Evolutionary conservation across 2,329 filamentous ascomycete genomes (phyloP).

Genomic region (Colletotrichum eleusines): DNA sequence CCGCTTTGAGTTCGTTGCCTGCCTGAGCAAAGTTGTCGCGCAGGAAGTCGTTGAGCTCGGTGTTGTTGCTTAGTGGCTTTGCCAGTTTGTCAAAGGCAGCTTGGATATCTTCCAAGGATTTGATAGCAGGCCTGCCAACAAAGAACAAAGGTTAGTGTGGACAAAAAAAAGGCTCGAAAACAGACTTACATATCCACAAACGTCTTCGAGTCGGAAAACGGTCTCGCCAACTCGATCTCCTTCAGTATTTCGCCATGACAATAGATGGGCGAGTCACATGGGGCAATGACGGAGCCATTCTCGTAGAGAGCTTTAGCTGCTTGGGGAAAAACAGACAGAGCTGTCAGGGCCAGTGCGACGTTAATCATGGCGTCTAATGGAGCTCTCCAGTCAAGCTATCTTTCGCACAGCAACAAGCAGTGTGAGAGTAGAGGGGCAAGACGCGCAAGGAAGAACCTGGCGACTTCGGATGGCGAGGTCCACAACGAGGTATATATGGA

Average conservation of each 20-base stretch:
- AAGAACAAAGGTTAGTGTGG: constrained; percentile 34
- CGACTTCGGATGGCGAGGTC: constrained; percentile 23
- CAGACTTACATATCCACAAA: constrained; percentile 75
- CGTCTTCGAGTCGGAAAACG: constrained; percentile 77
- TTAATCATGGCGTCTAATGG: constrained; percentile 14
- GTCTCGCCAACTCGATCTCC: constrained; percentile 71
- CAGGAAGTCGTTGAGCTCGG: constrained; percentile 72
- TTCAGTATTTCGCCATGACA: constrained; percentile 74
- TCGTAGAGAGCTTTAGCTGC: constrained; percentile 63
- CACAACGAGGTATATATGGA: constrained; percentile 24
- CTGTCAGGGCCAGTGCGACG: constrained; percentile 16
- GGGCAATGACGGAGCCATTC: constrained; percentile 71
- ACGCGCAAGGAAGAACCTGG: background rate
- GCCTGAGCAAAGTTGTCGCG: constrained; percentile 72
- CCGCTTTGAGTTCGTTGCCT: constrained; percentile 70
- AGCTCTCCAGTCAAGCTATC: background rate
- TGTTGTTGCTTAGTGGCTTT: constrained; percentile 73
- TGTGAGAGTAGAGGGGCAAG: background rate
- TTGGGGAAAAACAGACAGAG: constrained; percentile 36
- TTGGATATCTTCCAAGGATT: constrained; percentile 70
- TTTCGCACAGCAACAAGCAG: background rate
- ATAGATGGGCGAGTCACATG: constrained; percentile 76
- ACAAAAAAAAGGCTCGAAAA: no score
- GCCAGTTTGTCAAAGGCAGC: constrained; percentile 69
- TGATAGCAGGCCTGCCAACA: constrained; percentile 66